Percentiles rank a stretch among this genome's conserved stretches.
Evolutionary conservation across 2,329 filamentous ascomycete species (phyloP).

Genomic region (Aspergillus melleus): DNA sequence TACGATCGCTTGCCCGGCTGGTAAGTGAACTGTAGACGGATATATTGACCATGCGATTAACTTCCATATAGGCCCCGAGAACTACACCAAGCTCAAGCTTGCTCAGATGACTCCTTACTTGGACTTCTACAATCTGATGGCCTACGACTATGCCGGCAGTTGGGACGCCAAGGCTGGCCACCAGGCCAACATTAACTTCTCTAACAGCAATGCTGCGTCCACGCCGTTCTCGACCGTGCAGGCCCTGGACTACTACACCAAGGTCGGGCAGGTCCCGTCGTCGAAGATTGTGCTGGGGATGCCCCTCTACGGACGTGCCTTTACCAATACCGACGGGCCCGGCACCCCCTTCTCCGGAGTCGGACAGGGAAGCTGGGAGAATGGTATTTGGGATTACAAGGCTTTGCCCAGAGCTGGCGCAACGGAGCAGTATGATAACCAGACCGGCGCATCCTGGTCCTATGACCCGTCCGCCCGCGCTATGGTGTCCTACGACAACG

Average conservation of each 20-base stretch:
- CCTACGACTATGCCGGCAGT: slow-evolving; percentile 80
- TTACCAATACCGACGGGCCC: slow-evolving; percentile 74
- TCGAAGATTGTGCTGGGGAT: slow-evolving; percentile 86
- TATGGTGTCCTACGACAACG: slow-evolving; percentile 72
- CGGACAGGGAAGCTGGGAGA: slow-evolving; percentile 76
- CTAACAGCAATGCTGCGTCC: slow-evolving; percentile 55
- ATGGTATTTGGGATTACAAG: slow-evolving; percentile 86
- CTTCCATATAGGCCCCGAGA: slow-evolving; percentile 34
- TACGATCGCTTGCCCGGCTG: slow-evolving; percentile 52
- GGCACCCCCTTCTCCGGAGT: slow-evolving; percentile 71
- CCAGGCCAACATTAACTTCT: slow-evolving; percentile 75
- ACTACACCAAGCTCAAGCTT: slow-evolving; percentile 46
- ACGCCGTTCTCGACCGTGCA: slow-evolving; percentile 77
- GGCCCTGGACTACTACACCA: slow-evolving; percentile 70
- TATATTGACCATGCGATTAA: not conserved
- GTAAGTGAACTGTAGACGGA: slow-evolving; percentile 20
- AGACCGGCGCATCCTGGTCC: slow-evolving; percentile 71
- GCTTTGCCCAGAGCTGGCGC: slow-evolving; percentile 70
- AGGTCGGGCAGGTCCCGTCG: slow-evolving; percentile 58
- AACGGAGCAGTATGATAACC: slow-evolving; percentile 62
- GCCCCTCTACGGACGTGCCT: slow-evolving; percentile 91
- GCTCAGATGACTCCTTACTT: slow-evolving; percentile 48
- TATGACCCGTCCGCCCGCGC: slow-evolving; percentile 64
- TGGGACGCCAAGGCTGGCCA: slow-evolving; percentile 76
- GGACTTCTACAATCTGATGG: slow-evolving; percentile 66